Percentiles rank a stretch among this genome's conserved stretches.
Evolutionary conservation across 2,329 filamentous ascomycete genomes (phyloP).

Genomic region (Clonostachys rhizophaga): DNA sequence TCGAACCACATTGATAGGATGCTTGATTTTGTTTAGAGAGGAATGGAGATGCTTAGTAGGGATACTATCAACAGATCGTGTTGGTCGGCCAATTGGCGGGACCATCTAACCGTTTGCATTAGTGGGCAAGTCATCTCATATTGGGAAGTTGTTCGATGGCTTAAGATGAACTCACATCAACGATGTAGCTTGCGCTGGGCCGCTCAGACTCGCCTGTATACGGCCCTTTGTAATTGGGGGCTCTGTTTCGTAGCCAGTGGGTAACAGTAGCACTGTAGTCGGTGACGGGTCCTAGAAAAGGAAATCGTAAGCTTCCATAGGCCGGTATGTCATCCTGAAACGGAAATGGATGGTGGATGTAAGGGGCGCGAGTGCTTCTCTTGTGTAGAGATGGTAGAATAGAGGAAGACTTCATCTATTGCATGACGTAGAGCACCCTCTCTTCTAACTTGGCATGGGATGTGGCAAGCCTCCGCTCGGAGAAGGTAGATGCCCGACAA

Average conservation of each 20-base stretch:
- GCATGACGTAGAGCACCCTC: too few relatives aligned
- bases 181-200: slow-evolving; percentile 83
- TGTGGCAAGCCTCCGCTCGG: too few relatives aligned
- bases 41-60: slow-evolving; percentile 95
- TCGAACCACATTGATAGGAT: slow-evolving; percentile 92
- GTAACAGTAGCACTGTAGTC: slow-evolving; percentile 89
- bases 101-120: slow-evolving; percentile 58
- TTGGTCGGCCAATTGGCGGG: slow-evolving; percentile 71
- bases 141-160: not conserved
- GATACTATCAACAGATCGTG: slow-evolving; percentile 77
- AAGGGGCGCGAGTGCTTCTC: too few relatives aligned
- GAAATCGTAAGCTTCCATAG: not conserved
- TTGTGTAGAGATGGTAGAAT: too few relatives aligned
- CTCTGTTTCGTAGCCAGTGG: slow-evolving; percentile 85
- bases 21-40: slow-evolving; percentile 97
- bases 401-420: too few relatives aligned
- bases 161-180: slow-evolving; percentile 60
- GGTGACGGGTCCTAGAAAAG: slow-evolving; percentile 70
- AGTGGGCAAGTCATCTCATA: not conserved
- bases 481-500: too few relatives aligned
- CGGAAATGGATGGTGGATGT: too few relatives aligned
- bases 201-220: slow-evolving; percentile 74
- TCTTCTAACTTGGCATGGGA: too few relatives aligned
- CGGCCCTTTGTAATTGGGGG: slow-evolving; percentile 61
- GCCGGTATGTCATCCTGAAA: too few relatives aligned